phyloP scores from a whole-genome alignment of 805 yeast species.

The Scheffersomyces lignosus region DNA sequence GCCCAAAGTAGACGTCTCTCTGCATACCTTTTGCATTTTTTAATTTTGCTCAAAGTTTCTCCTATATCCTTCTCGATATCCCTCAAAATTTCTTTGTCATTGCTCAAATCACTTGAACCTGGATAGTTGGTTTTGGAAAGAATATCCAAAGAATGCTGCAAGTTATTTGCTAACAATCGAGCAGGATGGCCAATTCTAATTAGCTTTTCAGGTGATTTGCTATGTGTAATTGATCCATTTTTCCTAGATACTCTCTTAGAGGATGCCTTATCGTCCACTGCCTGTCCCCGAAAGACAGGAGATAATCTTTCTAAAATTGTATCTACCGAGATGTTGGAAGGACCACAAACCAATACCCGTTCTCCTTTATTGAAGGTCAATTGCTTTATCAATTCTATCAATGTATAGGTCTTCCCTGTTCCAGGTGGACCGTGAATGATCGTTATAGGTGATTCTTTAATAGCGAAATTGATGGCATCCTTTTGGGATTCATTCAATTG shows the following conservation, averaged over 20 bases:
- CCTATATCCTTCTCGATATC: conserved; percentile 76
- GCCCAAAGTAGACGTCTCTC: conserved; percentile 69
- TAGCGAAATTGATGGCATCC: conserved; percentile 66
- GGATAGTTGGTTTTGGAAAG: conserved; percentile 58
- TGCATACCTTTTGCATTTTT: conserved; percentile 59
- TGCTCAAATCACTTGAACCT: conserved; percentile 29
- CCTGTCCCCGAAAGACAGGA: conserved; percentile 21
- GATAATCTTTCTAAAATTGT: conserved; percentile 79
- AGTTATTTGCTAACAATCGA: conserved; percentile 59
- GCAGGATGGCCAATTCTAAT: conserved; percentile 95
- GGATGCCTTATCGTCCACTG: conserved; percentile 1
- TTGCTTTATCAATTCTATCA: conserved; percentile 80
- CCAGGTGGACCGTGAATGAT: conserved; percentile 84
- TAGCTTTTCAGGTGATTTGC: conserved; percentile 36
- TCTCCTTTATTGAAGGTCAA: conserved; percentile 45
- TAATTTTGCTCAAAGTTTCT: conserved; percentile 52
- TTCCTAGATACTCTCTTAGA: neutral
- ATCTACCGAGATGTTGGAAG: conserved; percentile 91
- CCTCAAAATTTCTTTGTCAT: conserved; percentile 46
- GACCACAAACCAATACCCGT: conserved; percentile 85
- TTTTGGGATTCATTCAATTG: conserved; percentile 68
- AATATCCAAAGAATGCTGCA: conserved; percentile 75
- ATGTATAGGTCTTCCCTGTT: conserved; percentile 79
- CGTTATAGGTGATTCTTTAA: conserved; percentile 52
- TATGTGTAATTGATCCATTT: conserved; percentile 24